A percentile compares a stretch with the other conserved stretches of the same genome.
phyloP scores from a whole-genome alignment of 2,329 filamentous ascomycete genomes.

The Truncatella angustata region DNA sequence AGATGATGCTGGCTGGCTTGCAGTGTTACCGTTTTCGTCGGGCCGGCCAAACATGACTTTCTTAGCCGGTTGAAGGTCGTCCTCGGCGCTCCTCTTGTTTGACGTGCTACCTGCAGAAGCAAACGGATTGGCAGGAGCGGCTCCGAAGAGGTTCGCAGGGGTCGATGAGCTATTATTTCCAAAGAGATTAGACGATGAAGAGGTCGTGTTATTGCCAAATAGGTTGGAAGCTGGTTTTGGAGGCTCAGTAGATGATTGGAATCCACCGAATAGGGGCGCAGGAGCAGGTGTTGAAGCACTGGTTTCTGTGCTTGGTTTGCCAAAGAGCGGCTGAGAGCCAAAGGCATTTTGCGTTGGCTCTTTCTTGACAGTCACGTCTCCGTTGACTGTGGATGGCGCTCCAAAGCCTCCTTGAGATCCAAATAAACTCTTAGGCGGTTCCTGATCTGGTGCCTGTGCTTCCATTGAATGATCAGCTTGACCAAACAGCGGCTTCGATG shows the following conservation, averaged over 20 bases:
- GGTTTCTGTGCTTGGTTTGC: slow-evolving; percentile 11
- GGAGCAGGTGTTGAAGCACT: slow-evolving; percentile 14
- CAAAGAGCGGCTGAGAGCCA: neutral
- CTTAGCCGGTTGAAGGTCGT: slow-evolving; percentile 8
- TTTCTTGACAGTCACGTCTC: slow-evolving; percentile 6
- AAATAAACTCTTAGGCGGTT: slow-evolving; percentile 14
- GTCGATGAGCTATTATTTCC: slow-evolving; percentile 16
- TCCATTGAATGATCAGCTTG: slow-evolving; percentile 11
- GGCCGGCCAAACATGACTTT: slow-evolving; percentile 10
- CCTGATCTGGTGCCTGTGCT: slow-evolving; percentile 11
- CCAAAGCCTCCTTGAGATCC: slow-evolving; percentile 9
- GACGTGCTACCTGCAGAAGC: neutral
- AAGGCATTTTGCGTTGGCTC: slow-evolving; percentile 6
- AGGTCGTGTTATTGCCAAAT: neutral
- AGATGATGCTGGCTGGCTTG: neutral
- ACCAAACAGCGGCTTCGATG: slow-evolving; percentile 15
- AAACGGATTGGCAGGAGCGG: slow-evolving; percentile 16
- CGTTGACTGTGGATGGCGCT: slow-evolving; percentile 11
- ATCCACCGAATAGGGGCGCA: slow-evolving; percentile 15
- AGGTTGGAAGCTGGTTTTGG: slow-evolving; percentile 5
- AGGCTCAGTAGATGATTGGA: neutral
- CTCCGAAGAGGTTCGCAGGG: slow-evolving; percentile 19
- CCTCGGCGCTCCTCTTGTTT: slow-evolving; percentile 6
- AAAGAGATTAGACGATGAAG: slow-evolving; percentile 13
- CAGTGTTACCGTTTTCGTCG: neutral